Evolutionary conservation across 495 filamentous ascomycete genomes (phyloP), one percentile per base, ranked within the genome.

Genomic region (Xylaria acuta): DNA sequence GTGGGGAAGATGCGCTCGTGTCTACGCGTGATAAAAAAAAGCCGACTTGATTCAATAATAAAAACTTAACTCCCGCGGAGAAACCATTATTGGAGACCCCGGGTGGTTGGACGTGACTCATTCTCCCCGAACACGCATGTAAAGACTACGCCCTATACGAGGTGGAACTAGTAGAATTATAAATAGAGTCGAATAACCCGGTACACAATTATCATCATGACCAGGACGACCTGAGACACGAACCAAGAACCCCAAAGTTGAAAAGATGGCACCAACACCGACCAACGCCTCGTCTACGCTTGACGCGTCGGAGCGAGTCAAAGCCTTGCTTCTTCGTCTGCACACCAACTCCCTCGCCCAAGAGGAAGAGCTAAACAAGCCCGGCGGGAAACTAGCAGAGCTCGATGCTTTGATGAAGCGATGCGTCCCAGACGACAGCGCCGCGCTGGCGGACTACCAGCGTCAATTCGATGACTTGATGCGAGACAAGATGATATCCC

Each of bases 401-500:
- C 67, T 70, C 54, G 40, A 62, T 1, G 54, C 56, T 20, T 27
- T 70, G 67, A 51, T 36, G 20, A 12, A 18, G 5, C 14, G 25
- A 27, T 56, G 54, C 25, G 41, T 11, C 4, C 11, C 67, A 8
- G 67, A 41, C 8, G 67, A 70, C n/a, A 56, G 41, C n/a, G 30
- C 54, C 36, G 41, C 54, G 7, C 54, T 32, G 41, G 41, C 27
- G 30, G 43, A 62, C 18, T 62, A 18, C 41, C 40, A 70, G 67
- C 54, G 41, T 11, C 67, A 49, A 41, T 70, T 70, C 30, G 67
- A 69, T 25, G 53, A 70, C 67, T 11, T 70, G 67, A 70, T 70
- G 67, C 56, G 67, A 3, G 67, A 70, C 18, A 70, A 88, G 54
- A 88, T 88, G 76, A 84, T 88, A 65, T 85, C 86, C 0, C 76